Base-by-base conservation (phyloP, 495 filamentous ascomycete species). In the Penicillium tannophilum region DNA sequence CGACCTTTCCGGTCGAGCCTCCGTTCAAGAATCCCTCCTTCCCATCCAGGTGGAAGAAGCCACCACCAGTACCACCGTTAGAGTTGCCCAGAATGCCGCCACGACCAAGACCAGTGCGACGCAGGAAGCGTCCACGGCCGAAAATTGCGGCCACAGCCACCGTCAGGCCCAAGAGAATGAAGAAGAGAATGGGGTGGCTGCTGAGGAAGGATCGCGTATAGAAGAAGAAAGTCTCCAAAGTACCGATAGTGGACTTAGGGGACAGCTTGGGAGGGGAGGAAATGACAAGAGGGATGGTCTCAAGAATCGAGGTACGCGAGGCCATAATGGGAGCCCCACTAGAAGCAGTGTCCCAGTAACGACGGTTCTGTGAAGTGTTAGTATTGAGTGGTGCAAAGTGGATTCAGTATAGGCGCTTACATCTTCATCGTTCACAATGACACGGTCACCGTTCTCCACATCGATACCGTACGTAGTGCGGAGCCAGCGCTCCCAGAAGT, bases 401-500 rank as follows among this genome's bases (percentile, higher is more conserved):
- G 33, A 10, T 45, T 12, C 8, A 56, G 84, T 3, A 24, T n/a
- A 14, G 14, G 24, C 36, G 26, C 90, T 86, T 80, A 96, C 92
- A 74, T 96, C 93, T 76, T 98, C 90, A 70, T 98, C 95, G 60
- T 97, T 97, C 73, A 98, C 93, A 52, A 98, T 89, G 42, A 98
- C 92, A 53, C 91, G 83, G 72, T 98, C 94, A 41, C 92, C 91
- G 46, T 91, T 88, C 42, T 81, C 82, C 24, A 92, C 87, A 65
- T 93, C 88, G 61, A 98, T 88, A 42, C 95, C 94, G 69, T 96
- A 98, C 0, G 92, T 97, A 17, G 87, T 94, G 46, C 92, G 81
- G 54, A 98, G 86, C 94, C 94, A 98, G 39, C 93, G 83, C 71
- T 97, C 92, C 94, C 94, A 98, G 72, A 98, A 97, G 23, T 91